These are phyloP conservation scores for Fragaria nilgerrensis DNA, from an alignment of 306 rosid genomes.

Conservation along the genomic window DNA sequence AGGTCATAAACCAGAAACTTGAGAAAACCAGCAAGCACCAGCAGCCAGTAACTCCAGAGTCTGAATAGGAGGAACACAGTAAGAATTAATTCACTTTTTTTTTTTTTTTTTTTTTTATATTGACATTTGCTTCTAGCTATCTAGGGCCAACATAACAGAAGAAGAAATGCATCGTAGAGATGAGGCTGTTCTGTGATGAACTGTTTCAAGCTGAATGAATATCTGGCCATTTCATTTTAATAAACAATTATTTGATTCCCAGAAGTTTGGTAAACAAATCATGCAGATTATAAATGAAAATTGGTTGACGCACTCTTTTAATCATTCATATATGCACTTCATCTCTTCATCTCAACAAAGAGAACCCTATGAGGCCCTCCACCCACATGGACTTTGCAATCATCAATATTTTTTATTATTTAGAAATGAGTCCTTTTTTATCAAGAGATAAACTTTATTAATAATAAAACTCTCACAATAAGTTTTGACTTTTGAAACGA, in stretches of 20 bases:
- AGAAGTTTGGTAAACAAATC: slow-evolving; percentile 2
- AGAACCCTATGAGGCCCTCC: neutral
- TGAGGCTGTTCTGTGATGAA: slow-evolving; percentile 1
- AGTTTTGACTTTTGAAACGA: too few species aligned
- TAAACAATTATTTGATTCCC: neutral
- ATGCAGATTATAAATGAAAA: neutral
- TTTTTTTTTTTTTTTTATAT: neutral
- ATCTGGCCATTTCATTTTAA: slow-evolving; percentile 4
- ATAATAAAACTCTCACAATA: too few species aligned
- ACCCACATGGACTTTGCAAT: neutral
- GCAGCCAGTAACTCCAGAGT: neutral
- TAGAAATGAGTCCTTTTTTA: too few species aligned
- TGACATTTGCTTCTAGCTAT: neutral
- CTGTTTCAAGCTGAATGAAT: neutral
- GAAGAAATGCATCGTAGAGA: neutral
- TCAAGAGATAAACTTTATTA: neutral
- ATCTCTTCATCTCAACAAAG: neutral
- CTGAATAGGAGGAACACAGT: neutral
- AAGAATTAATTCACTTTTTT: neutral
- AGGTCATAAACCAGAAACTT: neutral
- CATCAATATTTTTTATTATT: neutral
- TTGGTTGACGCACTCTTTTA: neutral
- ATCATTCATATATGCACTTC: neutral
- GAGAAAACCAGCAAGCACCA: neutral
- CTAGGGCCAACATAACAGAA: neutral